A percentile compares a stretch with the other conserved stretches of the same genome.
These are phyloP conservation scores for Tricladium varicosporioides DNA, from an alignment of 2,329 filamentous ascomycete species.

Conservation along the genomic window DNA sequence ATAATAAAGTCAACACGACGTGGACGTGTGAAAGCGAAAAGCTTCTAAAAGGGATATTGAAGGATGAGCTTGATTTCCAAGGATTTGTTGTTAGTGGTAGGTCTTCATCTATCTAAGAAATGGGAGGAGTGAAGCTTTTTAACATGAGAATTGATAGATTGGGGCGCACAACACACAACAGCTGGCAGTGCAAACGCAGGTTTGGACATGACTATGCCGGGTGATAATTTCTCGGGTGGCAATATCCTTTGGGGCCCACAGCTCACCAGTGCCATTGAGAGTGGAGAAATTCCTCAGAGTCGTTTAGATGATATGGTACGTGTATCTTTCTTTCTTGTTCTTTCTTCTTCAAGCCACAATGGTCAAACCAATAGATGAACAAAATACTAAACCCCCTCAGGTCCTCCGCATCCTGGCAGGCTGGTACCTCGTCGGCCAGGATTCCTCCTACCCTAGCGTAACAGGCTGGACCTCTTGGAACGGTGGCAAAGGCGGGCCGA, in stretches of 20 bases:
- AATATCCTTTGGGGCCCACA: slow-evolving; percentile 50
- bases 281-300: slow-evolving; percentile 54
- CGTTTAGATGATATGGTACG: slow-evolving; percentile 64
- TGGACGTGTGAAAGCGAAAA: slow-evolving; percentile 66
- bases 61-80: slow-evolving; percentile 74
- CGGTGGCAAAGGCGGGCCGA: slow-evolving; percentile 32
- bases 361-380: too few species aligned
- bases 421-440: slow-evolving; percentile 58
- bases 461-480: slow-evolving; percentile 45
- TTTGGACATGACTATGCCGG: slow-evolving; percentile 79
- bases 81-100: slow-evolving; percentile 57
- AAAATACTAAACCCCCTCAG: too few species aligned
- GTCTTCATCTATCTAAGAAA: slow-evolving; percentile 2
- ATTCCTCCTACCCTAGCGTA: slow-evolving; percentile 45
- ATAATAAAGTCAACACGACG: slow-evolving; percentile 69
- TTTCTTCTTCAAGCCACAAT: too few species aligned
- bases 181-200: slow-evolving; percentile 64
- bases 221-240: slow-evolving; percentile 54
- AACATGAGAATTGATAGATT: slow-evolving; percentile 48
- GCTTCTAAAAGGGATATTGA: slow-evolving; percentile 60
- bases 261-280: slow-evolving; percentile 35
- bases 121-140: background rate
- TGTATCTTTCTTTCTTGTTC: too few species aligned
- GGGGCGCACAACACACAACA: slow-evolving; percentile 74
- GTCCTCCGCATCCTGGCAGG: slow-evolving; percentile 57